phyloP scores from a whole-genome alignment of 192 early-diverging fungal genomes.

The Martensiomyces pterosporus region DNA sequence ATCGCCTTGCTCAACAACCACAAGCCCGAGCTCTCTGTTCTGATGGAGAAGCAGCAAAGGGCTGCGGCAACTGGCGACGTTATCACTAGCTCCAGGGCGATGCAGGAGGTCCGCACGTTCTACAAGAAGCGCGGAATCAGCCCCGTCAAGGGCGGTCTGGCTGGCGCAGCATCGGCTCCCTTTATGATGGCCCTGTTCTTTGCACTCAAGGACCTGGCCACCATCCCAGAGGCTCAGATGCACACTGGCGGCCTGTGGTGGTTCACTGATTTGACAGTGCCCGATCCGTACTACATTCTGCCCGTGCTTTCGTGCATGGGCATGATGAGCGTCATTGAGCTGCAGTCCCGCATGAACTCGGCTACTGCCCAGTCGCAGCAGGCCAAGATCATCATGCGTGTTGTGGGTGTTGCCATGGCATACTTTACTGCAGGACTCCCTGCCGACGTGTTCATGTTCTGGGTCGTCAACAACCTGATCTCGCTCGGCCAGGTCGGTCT shows the following conservation, averaged over 20 bases:
- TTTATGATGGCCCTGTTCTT: slow-evolving; percentile 84
- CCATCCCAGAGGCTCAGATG: slow-evolving; percentile 77
- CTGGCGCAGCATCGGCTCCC: slow-evolving; percentile 69
- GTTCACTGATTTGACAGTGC: slow-evolving; percentile 78
- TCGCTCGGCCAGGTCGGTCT: slow-evolving; percentile 66
- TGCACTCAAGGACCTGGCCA: slow-evolving; percentile 75
- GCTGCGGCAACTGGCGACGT: slow-evolving; percentile 59
- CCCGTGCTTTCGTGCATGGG: slow-evolving; percentile 66
- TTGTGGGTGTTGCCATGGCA: slow-evolving; percentile 39
- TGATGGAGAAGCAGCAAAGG: slow-evolving; percentile 61
- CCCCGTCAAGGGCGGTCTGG: slow-evolving; percentile 59
- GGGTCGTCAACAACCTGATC: slow-evolving; percentile 72
- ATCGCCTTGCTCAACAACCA: slow-evolving; percentile 64
- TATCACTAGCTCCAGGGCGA: slow-evolving; percentile 43
- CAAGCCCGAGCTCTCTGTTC: slow-evolving; percentile 64
- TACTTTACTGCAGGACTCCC: slow-evolving; percentile 53
- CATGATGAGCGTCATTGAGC: slow-evolving; percentile 71
- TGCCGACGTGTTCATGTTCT: slow-evolving; percentile 75
- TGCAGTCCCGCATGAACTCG: slow-evolving; percentile 37
- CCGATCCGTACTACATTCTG: slow-evolving; percentile 80
- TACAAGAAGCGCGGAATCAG: slow-evolving; percentile 63
- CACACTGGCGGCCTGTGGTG: slow-evolving; percentile 70
- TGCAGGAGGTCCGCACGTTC: slow-evolving; percentile 56
- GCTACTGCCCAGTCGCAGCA: slow-evolving; percentile 9
- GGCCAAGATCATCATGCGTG: slow-evolving; percentile 51